phyloP scores from a whole-genome alignment of 345 rosid species.

The Acer campestre region DNA sequence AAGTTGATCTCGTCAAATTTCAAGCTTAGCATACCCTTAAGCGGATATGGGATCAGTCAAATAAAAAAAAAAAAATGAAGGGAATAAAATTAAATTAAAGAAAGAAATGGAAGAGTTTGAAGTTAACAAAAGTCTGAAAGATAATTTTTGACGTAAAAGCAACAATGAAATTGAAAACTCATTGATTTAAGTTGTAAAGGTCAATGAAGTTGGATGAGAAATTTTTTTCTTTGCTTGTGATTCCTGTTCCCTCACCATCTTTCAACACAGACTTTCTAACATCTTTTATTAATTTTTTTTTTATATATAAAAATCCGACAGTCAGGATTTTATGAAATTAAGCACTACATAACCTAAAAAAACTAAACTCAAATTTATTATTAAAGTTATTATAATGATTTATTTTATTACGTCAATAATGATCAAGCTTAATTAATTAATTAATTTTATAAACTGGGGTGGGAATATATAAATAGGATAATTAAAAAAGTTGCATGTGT shows the following conservation, averaged over 20 bases:
- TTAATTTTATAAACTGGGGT: no score
- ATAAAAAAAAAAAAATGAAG: not conserved
- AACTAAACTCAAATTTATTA: not conserved
- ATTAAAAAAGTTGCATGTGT: no score
- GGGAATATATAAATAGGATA: no score
- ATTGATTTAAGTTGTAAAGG: not conserved
- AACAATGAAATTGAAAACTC: not conserved
- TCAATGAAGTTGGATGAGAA: slow-evolving; percentile 1
- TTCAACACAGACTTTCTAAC: slow-evolving; percentile 10
- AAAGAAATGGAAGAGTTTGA: slow-evolving; percentile 11
- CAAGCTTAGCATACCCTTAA: no score
- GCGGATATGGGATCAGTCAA: no score
- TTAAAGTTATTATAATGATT: not conserved
- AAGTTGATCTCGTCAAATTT: no score
- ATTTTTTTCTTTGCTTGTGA: not conserved
- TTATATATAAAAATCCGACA: not conserved
- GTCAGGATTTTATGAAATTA: no score
- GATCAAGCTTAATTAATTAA: no score
- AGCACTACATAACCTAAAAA: no score
- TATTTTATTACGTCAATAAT: no score
- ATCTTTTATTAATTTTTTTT: not conserved
- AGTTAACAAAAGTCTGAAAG: slow-evolving; percentile 15
- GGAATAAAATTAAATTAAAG: not conserved
- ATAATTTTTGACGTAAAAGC: slow-evolving; percentile 25
- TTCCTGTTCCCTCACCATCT: not conserved